Base-by-base conservation (phyloP, 176 grass and related monocot genomes). In the Cenchrus fungigraminus region DNA sequence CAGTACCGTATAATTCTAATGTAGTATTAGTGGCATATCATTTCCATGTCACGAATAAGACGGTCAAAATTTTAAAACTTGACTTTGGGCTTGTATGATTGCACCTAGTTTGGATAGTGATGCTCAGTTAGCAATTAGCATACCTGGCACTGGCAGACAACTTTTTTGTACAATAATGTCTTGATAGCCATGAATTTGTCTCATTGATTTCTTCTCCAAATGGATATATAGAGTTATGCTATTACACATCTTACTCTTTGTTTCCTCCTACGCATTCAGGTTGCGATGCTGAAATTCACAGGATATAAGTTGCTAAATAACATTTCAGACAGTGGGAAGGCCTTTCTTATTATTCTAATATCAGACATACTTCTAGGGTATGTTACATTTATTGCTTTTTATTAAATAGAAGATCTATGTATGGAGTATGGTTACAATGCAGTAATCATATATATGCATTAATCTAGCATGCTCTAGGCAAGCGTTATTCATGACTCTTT, bases 261-360 rank as follows among this genome's bases (percentile, higher is more conserved):
- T 4, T 66, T 10, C 14, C 29, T 68, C 16, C 43, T 78, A 61
- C 54, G 15, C 64, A 31, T 91, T 89, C 85, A 95, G 93, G 97
- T 98, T 91, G 91, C 97, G n/a, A 79, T 98, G 91, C 88, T 95
- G 47, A 98, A 94, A 86, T 98, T 98, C 86, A 98, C 97, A 79
- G 91, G 97, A 86, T 98, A 98, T 88, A 98, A 98, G 78, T 80
- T 98, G 59, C 72, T 98, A 86, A 98, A 86, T 82, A 95, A 94
- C 45, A 87, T 95, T 83, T 91, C 93, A 59, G 93, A 98, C 78
- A 78, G 83, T 65, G 93, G 93, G 87, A 98, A 94, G 82, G 97
- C 97, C 50, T 98, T 95, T 80, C 84, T 95, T 83, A 95, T 98
- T 50, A 98, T 98, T 90, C 49, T 94, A 81, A 78, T 95, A 61